phyloP scores from a whole-genome alignment of 2,329 filamentous ascomycete species.

The Macrophomina pseudophaseolina region DNA sequence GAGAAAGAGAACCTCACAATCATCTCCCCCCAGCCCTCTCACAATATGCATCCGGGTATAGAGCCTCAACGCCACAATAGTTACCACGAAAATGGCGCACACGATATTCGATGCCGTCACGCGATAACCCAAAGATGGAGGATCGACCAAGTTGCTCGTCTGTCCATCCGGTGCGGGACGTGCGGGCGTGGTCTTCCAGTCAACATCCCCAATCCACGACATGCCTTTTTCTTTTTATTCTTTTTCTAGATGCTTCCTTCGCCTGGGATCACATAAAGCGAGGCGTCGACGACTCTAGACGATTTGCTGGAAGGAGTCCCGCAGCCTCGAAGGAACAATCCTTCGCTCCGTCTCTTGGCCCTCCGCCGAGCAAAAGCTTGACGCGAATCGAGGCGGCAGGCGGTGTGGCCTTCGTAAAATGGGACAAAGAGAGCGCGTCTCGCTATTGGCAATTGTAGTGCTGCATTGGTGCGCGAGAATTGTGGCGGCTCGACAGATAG shows the following conservation, averaged over 20 bases:
- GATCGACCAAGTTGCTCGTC: constrained; percentile 4
- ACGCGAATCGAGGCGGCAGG: background rate
- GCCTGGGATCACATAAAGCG: background rate
- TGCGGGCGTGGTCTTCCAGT: constrained; percentile 11
- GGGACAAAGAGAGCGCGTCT: background rate
- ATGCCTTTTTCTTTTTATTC: background rate
- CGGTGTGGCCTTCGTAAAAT: no score
- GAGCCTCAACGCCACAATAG: constrained; percentile 4
- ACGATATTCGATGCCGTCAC: constrained; percentile 3
- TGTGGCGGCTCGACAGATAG: no score
- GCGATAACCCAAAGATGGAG: constrained; percentile 6
- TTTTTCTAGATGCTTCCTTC: background rate
- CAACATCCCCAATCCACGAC: background rate
- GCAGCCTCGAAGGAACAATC: no score
- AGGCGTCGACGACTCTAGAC: no score
- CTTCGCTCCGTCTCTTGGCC: no score
- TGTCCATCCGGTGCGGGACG: background rate
- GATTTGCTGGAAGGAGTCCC: no score
- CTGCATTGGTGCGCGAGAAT: background rate
- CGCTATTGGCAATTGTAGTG: background rate
- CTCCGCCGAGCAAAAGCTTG: background rate
- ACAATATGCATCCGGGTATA: constrained; percentile 20
- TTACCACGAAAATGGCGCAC: background rate
- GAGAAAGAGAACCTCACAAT: constrained; percentile 3
- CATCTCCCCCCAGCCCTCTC: constrained; percentile 2